A percentile compares a stretch with the other conserved stretches of the same genome.
phyloP scores from a whole-genome alignment of 1,284 basidiomycete species.

The Rhizopogon parksii region DNA sequence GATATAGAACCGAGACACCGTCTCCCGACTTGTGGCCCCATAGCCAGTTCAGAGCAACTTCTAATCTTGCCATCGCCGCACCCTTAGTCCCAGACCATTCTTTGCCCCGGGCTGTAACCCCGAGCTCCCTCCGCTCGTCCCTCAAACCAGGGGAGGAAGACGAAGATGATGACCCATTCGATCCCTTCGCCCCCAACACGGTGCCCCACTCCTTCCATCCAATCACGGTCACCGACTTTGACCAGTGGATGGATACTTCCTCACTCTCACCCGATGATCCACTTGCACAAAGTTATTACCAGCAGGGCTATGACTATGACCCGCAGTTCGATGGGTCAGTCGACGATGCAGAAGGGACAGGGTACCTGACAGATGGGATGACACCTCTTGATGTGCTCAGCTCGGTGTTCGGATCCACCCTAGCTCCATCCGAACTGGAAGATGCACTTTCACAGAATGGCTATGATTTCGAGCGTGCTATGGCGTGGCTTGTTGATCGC shows the following conservation, averaged over 20 bases:
- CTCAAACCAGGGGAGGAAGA: constrained; percentile 48
- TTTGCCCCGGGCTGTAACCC: constrained; percentile 36
- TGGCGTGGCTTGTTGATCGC: constrained; percentile 86
- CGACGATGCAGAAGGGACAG: constrained; percentile 48
- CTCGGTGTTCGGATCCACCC: constrained; percentile 85
- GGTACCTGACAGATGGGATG: constrained; percentile 75
- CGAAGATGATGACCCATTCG: constrained; percentile 69
- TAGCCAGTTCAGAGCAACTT: constrained; percentile 63
- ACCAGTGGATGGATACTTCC: constrained; percentile 53
- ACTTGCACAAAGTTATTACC: constrained; percentile 28
- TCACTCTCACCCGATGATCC: constrained; percentile 44
- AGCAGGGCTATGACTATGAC: constrained; percentile 31
- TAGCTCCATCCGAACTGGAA: constrained; percentile 87
- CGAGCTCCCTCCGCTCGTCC: constrained; percentile 53
- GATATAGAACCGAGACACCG: constrained; percentile 60
- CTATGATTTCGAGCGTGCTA: constrained; percentile 93
- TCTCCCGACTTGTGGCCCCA: constrained; percentile 80
- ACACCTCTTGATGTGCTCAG: constrained; percentile 94
- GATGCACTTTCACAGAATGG: constrained; percentile 83
- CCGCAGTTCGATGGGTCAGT: constrained; percentile 32
- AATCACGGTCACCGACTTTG: constrained; percentile 55
- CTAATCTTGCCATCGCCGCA: constrained; percentile 83
- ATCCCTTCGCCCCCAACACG: constrained; percentile 54
- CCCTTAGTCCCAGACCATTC: constrained; percentile 74
- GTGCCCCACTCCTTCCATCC: constrained; percentile 53